Conservation (phyloP, 176 grass and related monocot species). For the Oryza punctata region DNA sequence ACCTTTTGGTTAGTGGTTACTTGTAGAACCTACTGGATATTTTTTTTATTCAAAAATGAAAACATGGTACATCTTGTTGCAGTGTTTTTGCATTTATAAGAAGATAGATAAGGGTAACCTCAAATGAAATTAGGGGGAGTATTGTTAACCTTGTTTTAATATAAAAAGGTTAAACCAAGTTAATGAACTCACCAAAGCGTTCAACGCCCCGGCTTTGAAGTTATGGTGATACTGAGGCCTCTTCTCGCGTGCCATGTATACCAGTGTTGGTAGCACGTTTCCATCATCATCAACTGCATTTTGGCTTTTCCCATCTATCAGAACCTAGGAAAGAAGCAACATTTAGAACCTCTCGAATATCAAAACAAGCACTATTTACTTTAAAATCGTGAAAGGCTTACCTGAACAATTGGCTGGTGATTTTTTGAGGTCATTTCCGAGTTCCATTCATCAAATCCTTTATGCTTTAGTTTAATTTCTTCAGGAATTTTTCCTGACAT, state of each 20-base stretch:
- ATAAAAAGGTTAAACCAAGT: not conserved
- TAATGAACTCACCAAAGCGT: slow-evolving; percentile 55
- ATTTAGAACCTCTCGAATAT: not conserved
- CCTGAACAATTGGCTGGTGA: slow-evolving; percentile 84
- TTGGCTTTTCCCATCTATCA: slow-evolving; percentile 59
- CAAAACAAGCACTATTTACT: not conserved
- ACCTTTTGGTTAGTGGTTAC: not conserved
- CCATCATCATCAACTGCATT: slow-evolving; percentile 47
- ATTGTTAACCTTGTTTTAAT: not conserved
- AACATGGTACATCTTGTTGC: not conserved
- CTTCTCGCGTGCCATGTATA: slow-evolving; percentile 93
- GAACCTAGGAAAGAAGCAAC: slow-evolving; percentile 48
- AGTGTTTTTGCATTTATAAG: not conserved
- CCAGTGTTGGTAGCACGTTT: slow-evolving; percentile 63
- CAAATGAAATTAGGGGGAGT: not conserved
- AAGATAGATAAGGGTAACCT: not conserved
- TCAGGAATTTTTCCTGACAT: slow-evolving; percentile 50
- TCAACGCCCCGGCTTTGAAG: slow-evolving; percentile 97
- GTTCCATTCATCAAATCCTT: slow-evolving; percentile 78
- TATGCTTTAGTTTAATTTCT: slow-evolving; percentile 55
- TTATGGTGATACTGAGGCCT: slow-evolving; percentile 67
- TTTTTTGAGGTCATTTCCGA: slow-evolving; percentile 29
- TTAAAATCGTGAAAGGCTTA: slow-evolving; percentile 20
- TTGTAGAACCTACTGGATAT: not conserved
- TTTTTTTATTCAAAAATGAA: not conserved